phyloP scores from a whole-genome alignment of 305 asterid genomes.

The Euphrasia arctica region DNA sequence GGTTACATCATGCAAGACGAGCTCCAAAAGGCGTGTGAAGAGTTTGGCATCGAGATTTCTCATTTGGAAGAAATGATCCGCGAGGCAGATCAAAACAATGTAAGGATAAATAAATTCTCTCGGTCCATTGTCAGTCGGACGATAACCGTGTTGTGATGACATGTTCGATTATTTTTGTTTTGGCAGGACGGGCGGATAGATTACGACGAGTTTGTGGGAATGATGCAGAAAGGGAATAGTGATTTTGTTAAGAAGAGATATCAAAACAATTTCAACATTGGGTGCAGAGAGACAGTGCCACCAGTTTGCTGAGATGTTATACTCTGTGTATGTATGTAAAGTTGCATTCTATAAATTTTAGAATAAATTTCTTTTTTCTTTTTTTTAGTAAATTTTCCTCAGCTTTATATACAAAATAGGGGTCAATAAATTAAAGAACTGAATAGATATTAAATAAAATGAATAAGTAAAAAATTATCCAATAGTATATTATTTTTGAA shows the following conservation, averaged over 20 bases:
- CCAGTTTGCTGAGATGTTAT: background rate
- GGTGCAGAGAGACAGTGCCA: background rate
- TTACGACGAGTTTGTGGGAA: constrained; percentile 65
- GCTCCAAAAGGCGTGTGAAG: constrained; percentile 75
- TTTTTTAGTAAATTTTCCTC: no score
- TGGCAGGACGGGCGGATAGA: constrained; percentile 75
- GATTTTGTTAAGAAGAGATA: constrained; percentile 41
- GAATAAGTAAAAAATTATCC: no score
- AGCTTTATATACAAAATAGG: no score
- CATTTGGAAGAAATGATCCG: constrained; percentile 65
- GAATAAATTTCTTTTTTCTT: no score
- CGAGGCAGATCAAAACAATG: constrained; percentile 86
- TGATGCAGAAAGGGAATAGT: constrained; percentile 58
- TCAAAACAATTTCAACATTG: background rate
- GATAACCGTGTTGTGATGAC: background rate
- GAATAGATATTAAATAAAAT: no score
- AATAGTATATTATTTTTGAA: no score
- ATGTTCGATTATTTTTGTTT: background rate
- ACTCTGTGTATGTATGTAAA: no score
- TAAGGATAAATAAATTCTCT: constrained; percentile 19
- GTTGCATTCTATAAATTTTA: no score
- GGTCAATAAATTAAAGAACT: no score
- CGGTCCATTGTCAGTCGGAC: background rate
- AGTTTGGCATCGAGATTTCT: constrained; percentile 57
- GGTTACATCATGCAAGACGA: constrained; percentile 86